Evolutionary conservation across 2,329 filamentous ascomycete genomes (phyloP).

Genomic region (Neopestalotiopsis sp.): DNA sequence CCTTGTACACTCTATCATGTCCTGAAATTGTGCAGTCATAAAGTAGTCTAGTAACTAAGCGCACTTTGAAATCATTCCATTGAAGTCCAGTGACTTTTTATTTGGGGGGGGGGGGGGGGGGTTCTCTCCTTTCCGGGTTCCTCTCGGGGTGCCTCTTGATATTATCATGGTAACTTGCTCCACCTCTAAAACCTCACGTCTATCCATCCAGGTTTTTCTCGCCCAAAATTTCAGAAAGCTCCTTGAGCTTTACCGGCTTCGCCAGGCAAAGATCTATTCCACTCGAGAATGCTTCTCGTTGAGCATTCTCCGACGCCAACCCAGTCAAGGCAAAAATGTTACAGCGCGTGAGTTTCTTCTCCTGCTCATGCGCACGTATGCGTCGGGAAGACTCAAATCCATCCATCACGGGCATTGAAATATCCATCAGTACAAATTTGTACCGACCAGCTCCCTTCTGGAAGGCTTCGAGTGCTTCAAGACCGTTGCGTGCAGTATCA

Average conservation of each 20-base stretch:
- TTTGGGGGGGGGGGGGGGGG: no score
- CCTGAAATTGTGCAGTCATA: no score
- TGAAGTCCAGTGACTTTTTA: no score
- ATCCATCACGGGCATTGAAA: slow-evolving; percentile 53
- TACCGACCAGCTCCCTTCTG: slow-evolving; percentile 22
- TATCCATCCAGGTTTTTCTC: neutral
- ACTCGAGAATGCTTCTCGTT: slow-evolving; percentile 49
- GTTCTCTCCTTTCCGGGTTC: no score
- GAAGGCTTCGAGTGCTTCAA: slow-evolving; percentile 42
- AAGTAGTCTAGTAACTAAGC: no score
- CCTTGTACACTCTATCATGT: no score
- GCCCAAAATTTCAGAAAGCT: slow-evolving; percentile 27
- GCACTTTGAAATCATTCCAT: no score
- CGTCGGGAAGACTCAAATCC: slow-evolving; percentile 43
- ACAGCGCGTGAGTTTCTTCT: slow-evolving; percentile 39
- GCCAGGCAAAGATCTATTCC: slow-evolving; percentile 53
- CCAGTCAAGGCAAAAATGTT: slow-evolving; percentile 52
- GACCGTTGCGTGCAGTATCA: slow-evolving; percentile 41
- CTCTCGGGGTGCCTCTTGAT: no score
- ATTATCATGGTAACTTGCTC: no score
- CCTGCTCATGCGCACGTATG: slow-evolving; percentile 46
- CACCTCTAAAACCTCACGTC: no score
- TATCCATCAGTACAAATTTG: slow-evolving; percentile 25
- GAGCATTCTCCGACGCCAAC: slow-evolving; percentile 45
- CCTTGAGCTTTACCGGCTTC: slow-evolving; percentile 48